A percentile compares a stretch with the other conserved stretches of the same genome.
These are phyloP conservation scores for Boechera stricta DNA, from an alignment of 345 rosid genomes.

Conservation along the genomic window DNA sequence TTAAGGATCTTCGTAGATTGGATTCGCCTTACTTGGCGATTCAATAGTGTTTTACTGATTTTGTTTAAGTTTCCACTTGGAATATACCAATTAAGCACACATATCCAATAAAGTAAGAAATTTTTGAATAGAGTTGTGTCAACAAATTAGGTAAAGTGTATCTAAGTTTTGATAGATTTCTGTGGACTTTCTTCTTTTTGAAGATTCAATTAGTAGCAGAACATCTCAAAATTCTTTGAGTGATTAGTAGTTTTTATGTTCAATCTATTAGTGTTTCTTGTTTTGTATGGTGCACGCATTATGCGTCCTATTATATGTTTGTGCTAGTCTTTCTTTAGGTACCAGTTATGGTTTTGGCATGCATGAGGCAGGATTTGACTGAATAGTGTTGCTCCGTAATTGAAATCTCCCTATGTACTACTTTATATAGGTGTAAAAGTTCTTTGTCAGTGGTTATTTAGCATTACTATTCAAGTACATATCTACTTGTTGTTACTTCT, in stretches of 20 bases:
- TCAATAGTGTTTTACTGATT: constrained; percentile 11
- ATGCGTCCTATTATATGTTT: background rate
- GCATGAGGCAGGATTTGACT: constrained; percentile 15
- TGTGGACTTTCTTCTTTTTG: background rate
- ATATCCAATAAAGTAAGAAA: background rate
- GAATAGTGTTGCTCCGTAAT: background rate
- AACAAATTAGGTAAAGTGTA: background rate
- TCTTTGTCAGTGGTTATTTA: background rate
- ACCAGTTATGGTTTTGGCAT: background rate
- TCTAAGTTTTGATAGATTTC: background rate
- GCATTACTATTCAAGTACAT: background rate
- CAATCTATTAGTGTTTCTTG: background rate
- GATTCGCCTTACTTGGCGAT: background rate
- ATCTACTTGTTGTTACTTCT: constrained; percentile 11
- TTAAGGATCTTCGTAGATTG: background rate
- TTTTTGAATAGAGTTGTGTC: background rate
- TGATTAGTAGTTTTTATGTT: background rate
- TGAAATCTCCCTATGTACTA: background rate
- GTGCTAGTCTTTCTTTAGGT: background rate
- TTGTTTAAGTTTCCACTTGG: constrained; percentile 6
- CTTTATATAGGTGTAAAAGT: background rate
- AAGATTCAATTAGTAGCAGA: background rate
- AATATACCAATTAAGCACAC: background rate
- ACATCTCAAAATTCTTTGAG: background rate
- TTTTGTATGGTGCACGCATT: background rate